These are phyloP conservation scores for Fusarium nygamai DNA, from an alignment of 2,329 filamentous ascomycete genomes.

Conservation along the genomic window DNA sequence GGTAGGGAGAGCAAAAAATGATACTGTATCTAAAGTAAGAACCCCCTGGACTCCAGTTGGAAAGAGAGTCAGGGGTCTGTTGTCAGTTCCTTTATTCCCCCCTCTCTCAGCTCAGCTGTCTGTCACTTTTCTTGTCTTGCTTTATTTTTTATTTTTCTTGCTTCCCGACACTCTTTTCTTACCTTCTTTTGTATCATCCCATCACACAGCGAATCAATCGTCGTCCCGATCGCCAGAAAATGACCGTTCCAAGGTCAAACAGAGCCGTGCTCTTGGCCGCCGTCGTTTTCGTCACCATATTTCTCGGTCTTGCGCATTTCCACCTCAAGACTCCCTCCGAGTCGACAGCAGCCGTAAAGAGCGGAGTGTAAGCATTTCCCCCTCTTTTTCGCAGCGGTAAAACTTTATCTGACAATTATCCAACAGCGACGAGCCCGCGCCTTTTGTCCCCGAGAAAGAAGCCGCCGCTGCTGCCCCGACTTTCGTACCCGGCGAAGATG, in stretches of 20 bases:
- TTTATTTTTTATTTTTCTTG: not conserved
- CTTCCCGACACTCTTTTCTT: not conserved
- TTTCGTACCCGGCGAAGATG: slow-evolving; percentile 13
- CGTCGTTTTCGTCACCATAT: slow-evolving; percentile 23
- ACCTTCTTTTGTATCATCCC: not conserved
- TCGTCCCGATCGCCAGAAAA: not conserved
- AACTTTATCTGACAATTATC: not conserved
- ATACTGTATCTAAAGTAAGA: not conserved
- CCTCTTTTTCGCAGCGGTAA: not conserved
- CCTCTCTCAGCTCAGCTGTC: slow-evolving; percentile 9
- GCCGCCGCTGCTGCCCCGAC: slow-evolving; percentile 9
- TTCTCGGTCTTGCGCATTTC: slow-evolving; percentile 25
- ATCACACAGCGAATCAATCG: not conserved
- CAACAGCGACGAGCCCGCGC: slow-evolving; percentile 12
- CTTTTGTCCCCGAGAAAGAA: slow-evolving; percentile 25
- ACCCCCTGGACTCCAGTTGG: not conserved
- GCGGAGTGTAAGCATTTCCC: slow-evolving; percentile 6
- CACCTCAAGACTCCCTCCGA: slow-evolving; percentile 16
- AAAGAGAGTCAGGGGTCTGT: slow-evolving; percentile 24
- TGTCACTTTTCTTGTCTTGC: not conserved
- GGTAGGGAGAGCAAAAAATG: slow-evolving; percentile 3
- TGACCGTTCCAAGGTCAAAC: slow-evolving; percentile 22
- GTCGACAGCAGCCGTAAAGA: not conserved
- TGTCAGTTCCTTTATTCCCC: not conserved
- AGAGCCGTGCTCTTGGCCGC: slow-evolving; percentile 23